phyloP scores from a whole-genome alignment of 371 early-diverging fungal genomes.

The Capillidium rhysosporum region DNA sequence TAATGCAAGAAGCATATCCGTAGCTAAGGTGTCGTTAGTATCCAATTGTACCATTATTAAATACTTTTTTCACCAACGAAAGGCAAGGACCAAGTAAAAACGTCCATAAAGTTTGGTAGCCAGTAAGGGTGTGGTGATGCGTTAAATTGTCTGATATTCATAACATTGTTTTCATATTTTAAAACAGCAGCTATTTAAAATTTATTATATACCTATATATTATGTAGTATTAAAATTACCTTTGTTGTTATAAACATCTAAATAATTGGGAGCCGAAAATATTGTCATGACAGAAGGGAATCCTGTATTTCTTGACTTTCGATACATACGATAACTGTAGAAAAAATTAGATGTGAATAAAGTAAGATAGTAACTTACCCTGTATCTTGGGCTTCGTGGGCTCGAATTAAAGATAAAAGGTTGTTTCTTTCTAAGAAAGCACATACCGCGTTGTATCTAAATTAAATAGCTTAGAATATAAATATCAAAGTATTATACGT shows the following conservation, averaged over 20 bases:
- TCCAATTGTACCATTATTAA: neutral
- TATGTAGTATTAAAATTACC: slow-evolving; percentile 14
- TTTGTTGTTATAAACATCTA: slow-evolving; percentile 95
- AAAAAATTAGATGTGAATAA: neutral
- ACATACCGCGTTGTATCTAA: slow-evolving; percentile 72
- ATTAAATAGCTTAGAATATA: slow-evolving; percentile 1
- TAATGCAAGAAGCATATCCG: slow-evolving; percentile 85
- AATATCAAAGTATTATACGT: slow-evolving; percentile 19
- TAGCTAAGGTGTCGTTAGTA: slow-evolving; percentile 26
- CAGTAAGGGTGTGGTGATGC: slow-evolving; percentile 87
- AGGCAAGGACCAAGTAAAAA: slow-evolving; percentile 93
- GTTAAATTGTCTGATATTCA: slow-evolving; percentile 71
- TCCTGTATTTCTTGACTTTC: slow-evolving; percentile 73
- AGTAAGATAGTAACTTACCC: slow-evolving; percentile 26
- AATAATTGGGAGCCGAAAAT: slow-evolving; percentile 93
- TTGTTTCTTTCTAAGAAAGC: slow-evolving; percentile 84
- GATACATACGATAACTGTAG: slow-evolving; percentile 71
- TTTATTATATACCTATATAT: neutral
- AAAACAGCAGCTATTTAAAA: slow-evolving; percentile 56
- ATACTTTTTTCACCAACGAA: slow-evolving; percentile 95
- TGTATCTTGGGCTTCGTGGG: slow-evolving; percentile 97
- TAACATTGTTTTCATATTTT: slow-evolving; percentile 87
- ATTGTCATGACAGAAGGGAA: slow-evolving; percentile 94
- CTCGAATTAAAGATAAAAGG: slow-evolving; percentile 81
- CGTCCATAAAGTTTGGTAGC: slow-evolving; percentile 93